Conservation (phyloP, 495 filamentous ascomycete genomes). For the Cercophora newfieldiana region DNA sequence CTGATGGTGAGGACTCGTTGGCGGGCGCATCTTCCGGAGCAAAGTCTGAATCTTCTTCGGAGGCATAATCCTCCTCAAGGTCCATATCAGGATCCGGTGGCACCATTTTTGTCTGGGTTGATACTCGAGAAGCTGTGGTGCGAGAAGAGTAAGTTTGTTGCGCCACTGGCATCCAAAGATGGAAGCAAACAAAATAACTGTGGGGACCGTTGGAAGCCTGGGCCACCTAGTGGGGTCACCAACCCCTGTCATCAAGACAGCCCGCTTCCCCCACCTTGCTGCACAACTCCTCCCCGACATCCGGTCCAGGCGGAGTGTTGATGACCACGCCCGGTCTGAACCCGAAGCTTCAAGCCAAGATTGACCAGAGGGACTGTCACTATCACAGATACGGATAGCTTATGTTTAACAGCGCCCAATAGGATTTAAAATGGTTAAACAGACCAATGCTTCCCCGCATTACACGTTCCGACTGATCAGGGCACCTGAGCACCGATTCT, state of each 20-base stretch:
- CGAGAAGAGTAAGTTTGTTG: not conserved
- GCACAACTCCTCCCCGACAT: not conserved
- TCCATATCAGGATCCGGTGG: constrained; percentile 21
- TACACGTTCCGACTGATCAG: not conserved
- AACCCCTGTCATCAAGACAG: too few relatives aligned
- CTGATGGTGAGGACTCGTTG: constrained; percentile 47
- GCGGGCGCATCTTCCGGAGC: constrained; percentile 59
- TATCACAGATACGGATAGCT: constrained; percentile 22
- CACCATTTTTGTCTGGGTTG: constrained; percentile 12
- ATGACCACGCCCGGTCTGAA: not conserved
- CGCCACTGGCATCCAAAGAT: not conserved
- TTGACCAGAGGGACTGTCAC: constrained; percentile 9
- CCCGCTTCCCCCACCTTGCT: constrained; percentile 13
- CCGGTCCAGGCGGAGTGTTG: constrained; percentile 3
- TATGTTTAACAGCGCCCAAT: constrained; percentile 5
- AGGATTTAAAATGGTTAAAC: not conserved
- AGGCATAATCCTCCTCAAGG: constrained; percentile 61
- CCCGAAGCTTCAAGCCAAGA: constrained; percentile 3
- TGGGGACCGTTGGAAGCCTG: not conserved
- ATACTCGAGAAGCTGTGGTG: not conserved
- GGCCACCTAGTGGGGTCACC: not conserved
- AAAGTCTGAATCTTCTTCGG: constrained; percentile 75
- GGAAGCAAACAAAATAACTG: not conserved
- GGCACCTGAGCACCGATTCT: too few relatives aligned
- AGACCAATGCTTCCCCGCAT: not conserved